Conservation (phyloP, 1,284 basidiomycete genomes). For the Microbotryomycetes sp. region DNA sequence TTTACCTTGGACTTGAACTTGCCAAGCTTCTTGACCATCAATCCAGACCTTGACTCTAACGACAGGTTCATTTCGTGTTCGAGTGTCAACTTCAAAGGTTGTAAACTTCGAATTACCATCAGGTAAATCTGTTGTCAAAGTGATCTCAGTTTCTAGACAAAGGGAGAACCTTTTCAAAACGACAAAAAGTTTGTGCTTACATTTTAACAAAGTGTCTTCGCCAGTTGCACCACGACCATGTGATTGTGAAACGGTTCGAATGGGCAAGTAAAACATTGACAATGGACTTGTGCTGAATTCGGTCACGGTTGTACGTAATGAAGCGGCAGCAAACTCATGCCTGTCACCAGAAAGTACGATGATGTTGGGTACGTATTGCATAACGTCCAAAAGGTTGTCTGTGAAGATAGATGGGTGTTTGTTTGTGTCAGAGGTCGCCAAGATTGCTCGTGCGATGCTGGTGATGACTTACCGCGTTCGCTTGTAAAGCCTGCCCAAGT, state of each 20-base stretch:
- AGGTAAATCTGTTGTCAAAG: slow-evolving; percentile 30
- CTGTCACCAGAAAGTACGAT: slow-evolving; percentile 50
- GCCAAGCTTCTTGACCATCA: slow-evolving; percentile 58
- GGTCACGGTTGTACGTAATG: slow-evolving; percentile 50
- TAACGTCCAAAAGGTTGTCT: slow-evolving; percentile 51
- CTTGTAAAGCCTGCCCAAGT: slow-evolving; percentile 64
- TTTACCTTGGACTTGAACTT: slow-evolving; percentile 43
- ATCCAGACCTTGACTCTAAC: slow-evolving; percentile 53
- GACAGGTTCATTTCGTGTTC: slow-evolving; percentile 52
- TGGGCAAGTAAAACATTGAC: slow-evolving; percentile 42
- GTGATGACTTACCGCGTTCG: slow-evolving; percentile 52
- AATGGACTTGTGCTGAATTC: slow-evolving; percentile 62
- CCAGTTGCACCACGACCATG: slow-evolving; percentile 47
- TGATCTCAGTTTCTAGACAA: too few relatives aligned
- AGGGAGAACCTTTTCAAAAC: slow-evolving; percentile 55
- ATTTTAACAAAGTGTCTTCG: slow-evolving; percentile 60
- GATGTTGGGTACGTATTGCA: slow-evolving; percentile 62
- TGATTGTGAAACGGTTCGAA: slow-evolving; percentile 43
- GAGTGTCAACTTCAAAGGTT: slow-evolving; percentile 66
- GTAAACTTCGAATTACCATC: slow-evolving; percentile 48
- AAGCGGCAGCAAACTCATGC: slow-evolving; percentile 65
- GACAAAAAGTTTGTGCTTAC: slow-evolving; percentile 52
- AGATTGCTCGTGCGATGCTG: too few relatives aligned
- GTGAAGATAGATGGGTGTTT: neutral
- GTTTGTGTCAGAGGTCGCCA: neutral